phyloP scores from a whole-genome alignment of 2,329 filamentous ascomycete species.

The Diaporthe destruens region DNA sequence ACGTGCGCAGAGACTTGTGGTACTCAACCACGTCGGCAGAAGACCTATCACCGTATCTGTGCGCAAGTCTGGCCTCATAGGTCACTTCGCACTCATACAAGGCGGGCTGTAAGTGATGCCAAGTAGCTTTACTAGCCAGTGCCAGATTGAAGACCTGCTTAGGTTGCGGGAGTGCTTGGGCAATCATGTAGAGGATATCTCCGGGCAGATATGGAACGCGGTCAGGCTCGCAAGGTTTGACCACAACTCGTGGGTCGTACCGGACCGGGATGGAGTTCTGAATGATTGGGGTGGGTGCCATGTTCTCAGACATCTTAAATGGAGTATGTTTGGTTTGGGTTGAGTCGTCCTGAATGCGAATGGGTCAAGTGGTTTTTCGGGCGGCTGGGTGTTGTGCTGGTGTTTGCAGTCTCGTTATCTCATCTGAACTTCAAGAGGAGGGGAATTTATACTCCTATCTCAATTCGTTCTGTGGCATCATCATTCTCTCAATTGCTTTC shows the following conservation, averaged over 20 bases:
- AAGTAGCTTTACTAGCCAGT: background rate
- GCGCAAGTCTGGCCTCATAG: background rate
- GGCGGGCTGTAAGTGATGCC: background rate
- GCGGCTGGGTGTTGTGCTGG: background rate
- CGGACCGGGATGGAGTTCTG: background rate
- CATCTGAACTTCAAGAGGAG: background rate
- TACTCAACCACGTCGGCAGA: background rate
- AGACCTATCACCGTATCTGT: background rate
- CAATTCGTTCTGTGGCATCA: rapidly evolving
- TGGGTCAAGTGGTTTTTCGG: background rate
- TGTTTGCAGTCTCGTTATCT: background rate
- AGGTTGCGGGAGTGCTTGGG: background rate
- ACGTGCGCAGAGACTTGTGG: too few species aligned
- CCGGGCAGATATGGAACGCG: background rate
- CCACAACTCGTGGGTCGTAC: background rate
- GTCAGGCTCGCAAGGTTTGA: conserved; percentile 1
- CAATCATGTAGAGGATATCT: background rate
- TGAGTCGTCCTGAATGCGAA: background rate
- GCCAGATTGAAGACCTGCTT: conserved; percentile 1
- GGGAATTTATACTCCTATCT: background rate
- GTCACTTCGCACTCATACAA: background rate
- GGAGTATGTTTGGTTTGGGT: background rate
- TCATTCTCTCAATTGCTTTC: too few species aligned
- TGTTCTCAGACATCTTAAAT: background rate
- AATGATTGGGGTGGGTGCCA: background rate